Percentiles rank a stretch among this genome's conserved stretches.
These are phyloP conservation scores for Pogostemon cablin DNA, from an alignment of 257 asterid species.

Conservation along the genomic window DNA sequence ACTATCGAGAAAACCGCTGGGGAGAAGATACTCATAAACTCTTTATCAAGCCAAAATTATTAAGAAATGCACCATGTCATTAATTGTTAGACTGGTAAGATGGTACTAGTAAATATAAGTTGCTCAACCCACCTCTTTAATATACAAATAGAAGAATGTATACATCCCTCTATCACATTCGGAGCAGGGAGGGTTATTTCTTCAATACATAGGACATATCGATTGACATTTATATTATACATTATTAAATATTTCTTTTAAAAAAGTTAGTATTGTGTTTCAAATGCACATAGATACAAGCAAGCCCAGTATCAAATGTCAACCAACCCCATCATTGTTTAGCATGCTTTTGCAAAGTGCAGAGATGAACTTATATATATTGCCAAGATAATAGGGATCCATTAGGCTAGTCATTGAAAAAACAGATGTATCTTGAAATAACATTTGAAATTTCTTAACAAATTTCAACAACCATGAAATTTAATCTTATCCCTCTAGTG, in stretches of 20 bases:
- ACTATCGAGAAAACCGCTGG: background rate
- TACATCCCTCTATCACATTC: constrained; percentile 6
- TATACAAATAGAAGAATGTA: background rate
- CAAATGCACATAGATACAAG: background rate
- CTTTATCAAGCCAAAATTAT: background rate
- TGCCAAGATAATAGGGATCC: constrained; percentile 1
- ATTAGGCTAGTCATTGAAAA: background rate
- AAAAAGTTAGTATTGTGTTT: background rate
- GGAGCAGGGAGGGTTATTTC: constrained; percentile 14
- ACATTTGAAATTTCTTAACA: constrained; percentile 6
- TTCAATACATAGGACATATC: constrained; percentile 1
- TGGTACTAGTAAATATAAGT: constrained; percentile 1
- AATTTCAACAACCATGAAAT: constrained; percentile 10
- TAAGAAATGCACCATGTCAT: background rate
- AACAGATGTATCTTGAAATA: background rate
- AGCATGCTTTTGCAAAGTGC: constrained; percentile 1
- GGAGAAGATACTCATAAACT: background rate
- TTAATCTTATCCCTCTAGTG: constrained; percentile 3
- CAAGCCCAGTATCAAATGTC: constrained; percentile 9
- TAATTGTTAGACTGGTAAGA: constrained; percentile 2
- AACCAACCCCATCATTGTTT: constrained; percentile 16
- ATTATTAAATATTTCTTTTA: background rate
- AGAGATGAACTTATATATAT: background rate
- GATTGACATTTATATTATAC: background rate
- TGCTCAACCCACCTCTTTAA: background rate